phyloP scores from a whole-genome alignment of 768 basidiomycete genomes.

The Lactarius pseudohatsudake region DNA sequence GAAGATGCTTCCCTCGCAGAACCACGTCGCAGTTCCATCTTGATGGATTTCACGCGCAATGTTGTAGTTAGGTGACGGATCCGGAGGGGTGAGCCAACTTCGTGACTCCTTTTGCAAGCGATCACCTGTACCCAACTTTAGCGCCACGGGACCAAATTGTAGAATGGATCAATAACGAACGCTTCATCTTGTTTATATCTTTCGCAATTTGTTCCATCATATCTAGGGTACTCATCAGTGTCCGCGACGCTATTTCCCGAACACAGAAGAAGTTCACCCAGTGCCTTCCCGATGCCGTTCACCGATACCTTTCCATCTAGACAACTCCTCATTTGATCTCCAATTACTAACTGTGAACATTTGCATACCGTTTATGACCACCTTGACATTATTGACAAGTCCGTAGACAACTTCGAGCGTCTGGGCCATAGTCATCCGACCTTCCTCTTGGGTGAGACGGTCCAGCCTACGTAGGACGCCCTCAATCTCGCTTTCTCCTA shows the following conservation, averaged over 20 bases:
- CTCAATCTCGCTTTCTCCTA: constrained; percentile 10
- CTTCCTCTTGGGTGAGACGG: constrained; percentile 4
- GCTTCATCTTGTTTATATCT: neutral
- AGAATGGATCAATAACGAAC: neutral
- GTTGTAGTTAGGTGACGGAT: constrained; percentile 7
- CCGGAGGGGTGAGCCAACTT: constrained; percentile 14
- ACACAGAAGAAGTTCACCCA: too few relatives aligned
- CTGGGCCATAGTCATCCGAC: neutral
- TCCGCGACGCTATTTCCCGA: neutral
- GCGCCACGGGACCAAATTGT: neutral
- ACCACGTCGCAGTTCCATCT: neutral
- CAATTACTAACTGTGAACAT: too few relatives aligned
- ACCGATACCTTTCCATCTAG: neutral
- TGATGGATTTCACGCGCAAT: neutral
- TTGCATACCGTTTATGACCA: constrained; percentile 3
- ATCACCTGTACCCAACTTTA: constrained; percentile 1
- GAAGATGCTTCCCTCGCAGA: neutral
- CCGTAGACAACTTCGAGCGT: constrained; percentile 1
- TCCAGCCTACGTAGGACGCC: neutral
- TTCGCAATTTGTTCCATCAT: neutral
- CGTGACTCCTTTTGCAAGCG: neutral
- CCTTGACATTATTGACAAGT: neutral
- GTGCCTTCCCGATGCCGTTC: neutral
- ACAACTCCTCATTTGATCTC: too few relatives aligned
- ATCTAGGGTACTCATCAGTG: neutral